phyloP scores from a whole-genome alignment of 371 early-diverging fungal genomes.

The Dichotomocladium elegans region DNA sequence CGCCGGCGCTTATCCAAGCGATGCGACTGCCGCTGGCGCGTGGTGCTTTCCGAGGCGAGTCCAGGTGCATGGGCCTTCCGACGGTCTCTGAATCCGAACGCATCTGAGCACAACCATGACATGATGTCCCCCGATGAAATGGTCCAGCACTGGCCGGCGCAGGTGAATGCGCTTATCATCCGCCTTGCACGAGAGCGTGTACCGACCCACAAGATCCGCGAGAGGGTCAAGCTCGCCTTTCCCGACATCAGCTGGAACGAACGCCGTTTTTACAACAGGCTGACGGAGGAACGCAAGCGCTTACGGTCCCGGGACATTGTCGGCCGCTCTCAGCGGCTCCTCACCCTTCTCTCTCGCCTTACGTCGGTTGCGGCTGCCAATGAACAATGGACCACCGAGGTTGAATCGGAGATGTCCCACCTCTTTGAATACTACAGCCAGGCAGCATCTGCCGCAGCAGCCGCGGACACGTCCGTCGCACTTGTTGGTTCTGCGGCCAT shows the following conservation, averaged over 20 bases:
- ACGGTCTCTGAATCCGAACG: conserved; percentile 50
- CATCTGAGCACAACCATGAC: conserved; percentile 54
- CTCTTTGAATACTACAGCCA: conserved; percentile 28
- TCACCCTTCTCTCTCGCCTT: conserved; percentile 23
- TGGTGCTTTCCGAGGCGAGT: conserved; percentile 46
- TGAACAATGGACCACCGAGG: conserved; percentile 31
- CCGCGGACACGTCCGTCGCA: not conserved
- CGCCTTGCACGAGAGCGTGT: conserved; percentile 30
- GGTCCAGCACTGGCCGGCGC: conserved; percentile 41
- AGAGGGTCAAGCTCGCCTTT: conserved; percentile 50
- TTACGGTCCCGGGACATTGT: conserved; percentile 31
- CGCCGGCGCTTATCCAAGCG: conserved; percentile 50
- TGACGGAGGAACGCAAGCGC: conserved; percentile 50
- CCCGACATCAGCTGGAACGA: conserved; percentile 62
- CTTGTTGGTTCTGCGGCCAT: not conserved
- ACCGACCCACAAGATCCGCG: conserved; percentile 52
- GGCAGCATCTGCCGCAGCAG: conserved; percentile 8
- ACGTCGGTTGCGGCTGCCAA: conserved; percentile 33
- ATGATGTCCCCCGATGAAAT: conserved; percentile 47
- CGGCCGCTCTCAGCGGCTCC: conserved; percentile 28
- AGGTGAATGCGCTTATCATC: conserved; percentile 37
- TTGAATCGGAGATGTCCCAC: conserved; percentile 28
- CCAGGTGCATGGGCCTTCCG: conserved; percentile 46
- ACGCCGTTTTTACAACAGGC: conserved; percentile 58
- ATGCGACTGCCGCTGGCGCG: conserved; percentile 58